Evolutionary conservation across 1,284 basidiomycete genomes (phyloP), one percentile per base, ranked within the genome.

Genomic region (Takashimella tepidaria): DNA sequence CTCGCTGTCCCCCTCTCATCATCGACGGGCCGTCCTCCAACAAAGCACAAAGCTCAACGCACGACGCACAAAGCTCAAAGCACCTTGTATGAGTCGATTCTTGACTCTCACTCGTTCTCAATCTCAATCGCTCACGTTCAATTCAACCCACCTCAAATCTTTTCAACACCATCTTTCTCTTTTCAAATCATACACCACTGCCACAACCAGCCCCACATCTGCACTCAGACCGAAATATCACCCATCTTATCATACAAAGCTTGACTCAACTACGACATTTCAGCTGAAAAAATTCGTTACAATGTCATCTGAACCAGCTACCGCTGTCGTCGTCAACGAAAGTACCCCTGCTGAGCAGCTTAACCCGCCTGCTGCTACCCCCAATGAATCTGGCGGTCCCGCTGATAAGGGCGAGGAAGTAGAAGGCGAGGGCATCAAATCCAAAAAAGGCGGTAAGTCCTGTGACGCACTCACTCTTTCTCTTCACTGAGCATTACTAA

Each of bases 371-470:
- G 49, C 53, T 31, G 31, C 50, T 8, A 45, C 53, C 27, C 52
- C 60, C 10, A 26, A 53, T 42, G 47, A 57, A 10, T 50, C 49
- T 11, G 53, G 47, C 5, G n/a, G 50, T 8, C 45, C 54, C 22
- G 25, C 56, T 22, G 51, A 54, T 23, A 41, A 45, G n/a, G 51
- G 49, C n/a, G 57, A 54, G 21, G 60, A 49, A 11, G 54, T 44
- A 19, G 61, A 58, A 37, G 59, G 52, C 47, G 57, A 52, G 45
- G 55, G 55, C 21, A 54, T 58, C 49, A 57, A 51, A 50, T 66
- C 71, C 24, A 71, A 73, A 61, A 67, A 63, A 48, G 70, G 62
- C 41, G 70, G 68, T 72, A 49, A 61, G 68, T 59, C n/a, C n/a
- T n/a, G n/a, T n/a, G n/a, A n/a, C n/a, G 44, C 12, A 12, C 12